Conservation (phyloP, 2,329 filamentous ascomycete genomes). For the Penicillium fuscoglaucum region DNA sequence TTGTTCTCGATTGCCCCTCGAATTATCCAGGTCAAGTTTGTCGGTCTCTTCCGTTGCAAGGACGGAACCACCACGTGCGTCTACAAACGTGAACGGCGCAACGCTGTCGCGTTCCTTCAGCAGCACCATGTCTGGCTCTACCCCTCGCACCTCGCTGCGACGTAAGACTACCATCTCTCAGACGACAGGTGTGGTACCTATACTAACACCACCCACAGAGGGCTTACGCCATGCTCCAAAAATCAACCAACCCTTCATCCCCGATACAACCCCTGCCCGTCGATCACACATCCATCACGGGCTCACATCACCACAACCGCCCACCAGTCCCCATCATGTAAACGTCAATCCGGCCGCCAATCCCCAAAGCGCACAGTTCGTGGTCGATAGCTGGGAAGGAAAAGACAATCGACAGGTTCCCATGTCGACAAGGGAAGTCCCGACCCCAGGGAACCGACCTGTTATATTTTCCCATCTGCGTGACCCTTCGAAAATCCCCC, state of each 20-base stretch:
- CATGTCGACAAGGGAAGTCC: conserved; percentile 43
- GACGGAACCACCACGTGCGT: neutral
- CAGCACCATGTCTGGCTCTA: conserved; percentile 25
- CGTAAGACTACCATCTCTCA: conserved; percentile 15
- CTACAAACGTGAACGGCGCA: neutral
- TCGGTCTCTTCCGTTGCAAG: neutral
- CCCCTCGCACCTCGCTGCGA: conserved; percentile 28
- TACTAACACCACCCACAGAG: conserved; percentile 31
- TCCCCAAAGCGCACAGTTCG: conserved; percentile 32
- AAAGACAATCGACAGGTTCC: conserved; percentile 39
- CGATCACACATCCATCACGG: conserved; percentile 33
- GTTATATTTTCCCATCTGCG: conserved; percentile 34
- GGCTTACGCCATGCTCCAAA: conserved; percentile 44
- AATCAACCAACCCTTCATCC: conserved; percentile 42
- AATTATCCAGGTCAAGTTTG: neutral
- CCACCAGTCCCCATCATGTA: conserved; percentile 23
- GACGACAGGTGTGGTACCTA: neutral
- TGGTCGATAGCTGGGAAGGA: conserved; percentile 41
- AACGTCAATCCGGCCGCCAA: conserved; percentile 34
- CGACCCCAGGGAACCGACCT: conserved; percentile 46
- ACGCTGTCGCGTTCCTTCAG: conserved; percentile 1
- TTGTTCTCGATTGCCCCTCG: neutral
- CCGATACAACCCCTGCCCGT: conserved; percentile 39
- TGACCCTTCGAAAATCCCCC: conserved; percentile 31
- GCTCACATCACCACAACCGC: conserved; percentile 38